These are phyloP conservation scores for Phalaenopsis hybrid DNA, from an alignment of 116 monocot genomes.

Conservation along the genomic window DNA sequence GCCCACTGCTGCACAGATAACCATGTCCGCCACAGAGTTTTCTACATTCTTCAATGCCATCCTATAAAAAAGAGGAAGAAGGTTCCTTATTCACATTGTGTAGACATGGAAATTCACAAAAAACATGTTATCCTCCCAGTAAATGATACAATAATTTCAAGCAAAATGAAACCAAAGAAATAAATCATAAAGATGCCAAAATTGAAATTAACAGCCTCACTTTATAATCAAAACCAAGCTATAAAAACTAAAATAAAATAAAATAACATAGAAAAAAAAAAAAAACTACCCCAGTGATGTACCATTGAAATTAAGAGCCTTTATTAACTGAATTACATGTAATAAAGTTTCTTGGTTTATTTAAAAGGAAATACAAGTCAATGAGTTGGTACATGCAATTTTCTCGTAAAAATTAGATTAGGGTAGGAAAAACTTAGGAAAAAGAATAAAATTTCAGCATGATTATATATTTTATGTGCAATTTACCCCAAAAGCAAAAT, in stretches of 20 bases:
- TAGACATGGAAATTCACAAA: not conserved
- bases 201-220: constrained; percentile 20
- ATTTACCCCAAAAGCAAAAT: no score
- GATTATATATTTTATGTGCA: no score
- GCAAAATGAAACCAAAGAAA: not conserved
- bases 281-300: not conserved
- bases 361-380: not conserved
- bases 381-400: not conserved
- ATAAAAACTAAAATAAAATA: not conserved
- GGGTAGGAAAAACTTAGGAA: no score
- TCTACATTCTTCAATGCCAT: constrained; percentile 99
- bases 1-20: constrained; percentile 95
- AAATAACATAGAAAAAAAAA: no score
- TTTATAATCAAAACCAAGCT: not conserved
- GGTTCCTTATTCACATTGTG: not conserved
- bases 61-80: constrained; percentile 33
- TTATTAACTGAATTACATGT: not conserved
- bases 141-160: not conserved
- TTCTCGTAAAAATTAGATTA: not conserved
- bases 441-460: no score
- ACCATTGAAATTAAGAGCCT: not conserved
- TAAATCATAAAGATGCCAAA: not conserved
- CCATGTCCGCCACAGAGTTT: constrained; percentile 99
- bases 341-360: not conserved
- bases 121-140: not conserved